Base-by-base conservation (phyloP, 805 yeast genomes). In the Myxozyma neotropica region DNA sequence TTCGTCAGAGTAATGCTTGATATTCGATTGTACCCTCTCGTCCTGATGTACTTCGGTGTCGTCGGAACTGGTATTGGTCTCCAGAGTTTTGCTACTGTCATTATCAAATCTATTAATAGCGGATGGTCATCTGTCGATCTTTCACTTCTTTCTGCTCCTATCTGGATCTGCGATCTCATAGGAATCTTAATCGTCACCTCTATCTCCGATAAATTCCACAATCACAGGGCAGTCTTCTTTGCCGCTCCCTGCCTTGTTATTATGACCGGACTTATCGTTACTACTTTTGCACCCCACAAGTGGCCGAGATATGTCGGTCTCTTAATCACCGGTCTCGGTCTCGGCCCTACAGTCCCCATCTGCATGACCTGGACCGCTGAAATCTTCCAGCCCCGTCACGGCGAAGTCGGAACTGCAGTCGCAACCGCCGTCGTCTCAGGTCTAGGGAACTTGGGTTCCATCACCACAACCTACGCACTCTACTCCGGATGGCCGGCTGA, bases 11-110 rank as follows among this genome's bases (percentile, higher is more conserved):
- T 89, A 42, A 65, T 88, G 23, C 67, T 77, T 33, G 96, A 90
- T 70, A 69, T 80, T 46, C 78, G 94, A 64, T 77, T 86, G 43
- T 89, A 92, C 92, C 94, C 96, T 1, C 73, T 90, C 59, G 77
- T 88, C 46, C 77, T 89, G 74, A 89, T 89, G 96, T 89, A 89
- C 74, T 90, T 89, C 71, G 96, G 96, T 19, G 96, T 88, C 21
- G 96, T 89, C 26, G 96, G 96, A 48, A 83, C 89, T n/a, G 96
- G 96, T 0, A 85, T 81, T 69, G 96, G 96, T 33, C 76, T 89
- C 50, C 91, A 91, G 33, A 93, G 86, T 21, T 89, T 87, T 73
- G 96, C 92, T 4, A 85, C 96, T 2, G 84, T 93, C 7, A 82
- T 89, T 66, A 86, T 89, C 67, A 73, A 78, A 51, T 80, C 81